phyloP scores from a whole-genome alignment of 768 basidiomycete genomes.

The Russula dissimulans region DNA sequence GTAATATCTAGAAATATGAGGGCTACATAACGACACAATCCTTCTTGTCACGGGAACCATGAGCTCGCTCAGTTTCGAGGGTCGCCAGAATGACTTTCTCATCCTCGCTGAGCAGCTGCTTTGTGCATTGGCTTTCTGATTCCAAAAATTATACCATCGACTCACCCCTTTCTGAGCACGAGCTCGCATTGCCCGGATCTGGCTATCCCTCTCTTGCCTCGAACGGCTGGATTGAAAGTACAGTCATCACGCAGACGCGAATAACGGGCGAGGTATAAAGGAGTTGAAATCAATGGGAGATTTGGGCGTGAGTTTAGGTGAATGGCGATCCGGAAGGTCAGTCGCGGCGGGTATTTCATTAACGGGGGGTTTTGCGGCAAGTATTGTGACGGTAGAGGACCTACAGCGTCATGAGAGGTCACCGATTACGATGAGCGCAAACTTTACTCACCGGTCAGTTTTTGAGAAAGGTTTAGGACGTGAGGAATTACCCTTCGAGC shows the following conservation, averaged over 20 bases:
- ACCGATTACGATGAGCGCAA: constrained; percentile 21
- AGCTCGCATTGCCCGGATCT: constrained; percentile 57
- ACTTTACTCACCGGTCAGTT: constrained; percentile 54
- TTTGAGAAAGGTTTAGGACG: constrained; percentile 33
- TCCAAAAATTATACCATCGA: constrained; percentile 13
- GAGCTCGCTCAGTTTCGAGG: constrained; percentile 37
- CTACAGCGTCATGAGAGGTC: constrained; percentile 58
- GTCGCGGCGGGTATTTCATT: constrained; percentile 18
- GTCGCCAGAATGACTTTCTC: constrained; percentile 53
- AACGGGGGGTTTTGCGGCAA: constrained; percentile 18
- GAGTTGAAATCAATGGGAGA: constrained; percentile 33
- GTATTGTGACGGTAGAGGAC: constrained; percentile 25
- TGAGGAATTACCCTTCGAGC: constrained; percentile 10
- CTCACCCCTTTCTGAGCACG: constrained; percentile 70
- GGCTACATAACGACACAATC: constrained; percentile 51
- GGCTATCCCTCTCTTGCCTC: constrained; percentile 64
- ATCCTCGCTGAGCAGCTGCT: constrained; percentile 49
- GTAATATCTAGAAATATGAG: background rate
- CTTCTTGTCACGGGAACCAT: constrained; percentile 27
- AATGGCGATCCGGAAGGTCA: constrained; percentile 21
- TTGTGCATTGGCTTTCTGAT: constrained; percentile 1
- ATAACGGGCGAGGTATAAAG: constrained; percentile 60
- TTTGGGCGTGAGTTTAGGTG: constrained; percentile 27
- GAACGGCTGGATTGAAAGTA: constrained; percentile 48
- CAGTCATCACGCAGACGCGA: constrained; percentile 49